phyloP scores from a whole-genome alignment of 345 rosid species.

The Eucalyptus rudis region DNA sequence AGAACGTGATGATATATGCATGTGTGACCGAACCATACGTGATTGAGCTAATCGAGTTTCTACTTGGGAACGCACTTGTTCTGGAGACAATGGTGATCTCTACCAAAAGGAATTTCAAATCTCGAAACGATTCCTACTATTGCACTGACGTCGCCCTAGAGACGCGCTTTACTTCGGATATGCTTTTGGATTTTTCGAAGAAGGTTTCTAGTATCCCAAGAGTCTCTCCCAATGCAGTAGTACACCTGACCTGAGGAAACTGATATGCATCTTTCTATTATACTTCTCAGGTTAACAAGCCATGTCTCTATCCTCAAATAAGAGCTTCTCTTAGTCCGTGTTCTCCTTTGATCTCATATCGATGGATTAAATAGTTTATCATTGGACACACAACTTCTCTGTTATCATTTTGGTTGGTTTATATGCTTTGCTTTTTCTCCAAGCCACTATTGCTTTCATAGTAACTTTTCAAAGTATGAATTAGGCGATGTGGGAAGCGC shows the following conservation, averaged over 20 bases:
- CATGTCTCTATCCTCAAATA: neutral
- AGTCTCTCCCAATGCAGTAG: neutral
- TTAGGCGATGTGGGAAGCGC: neutral
- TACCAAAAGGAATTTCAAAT: too few species aligned
- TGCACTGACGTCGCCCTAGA: neutral
- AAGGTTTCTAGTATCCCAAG: neutral
- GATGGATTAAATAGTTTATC: neutral
- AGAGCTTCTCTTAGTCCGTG: neutral
- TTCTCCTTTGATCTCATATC: neutral
- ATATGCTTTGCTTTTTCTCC: neutral
- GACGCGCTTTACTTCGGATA: neutral
- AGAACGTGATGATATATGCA: neutral
- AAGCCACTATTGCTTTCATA: neutral
- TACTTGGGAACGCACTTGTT: neutral
- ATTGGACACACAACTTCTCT: neutral
- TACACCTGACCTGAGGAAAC: neutral
- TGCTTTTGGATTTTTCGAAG: neutral
- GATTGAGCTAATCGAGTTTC: neutral
- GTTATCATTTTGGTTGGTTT: neutral
- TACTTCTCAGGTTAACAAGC: neutral
- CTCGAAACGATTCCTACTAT: neutral
- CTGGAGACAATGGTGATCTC: neutral
- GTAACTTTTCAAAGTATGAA: neutral
- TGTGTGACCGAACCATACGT: neutral
- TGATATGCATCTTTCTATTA: neutral